Base-by-base conservation (phyloP, 768 basidiomycete genomes). In the Nidularia sp. region DNA sequence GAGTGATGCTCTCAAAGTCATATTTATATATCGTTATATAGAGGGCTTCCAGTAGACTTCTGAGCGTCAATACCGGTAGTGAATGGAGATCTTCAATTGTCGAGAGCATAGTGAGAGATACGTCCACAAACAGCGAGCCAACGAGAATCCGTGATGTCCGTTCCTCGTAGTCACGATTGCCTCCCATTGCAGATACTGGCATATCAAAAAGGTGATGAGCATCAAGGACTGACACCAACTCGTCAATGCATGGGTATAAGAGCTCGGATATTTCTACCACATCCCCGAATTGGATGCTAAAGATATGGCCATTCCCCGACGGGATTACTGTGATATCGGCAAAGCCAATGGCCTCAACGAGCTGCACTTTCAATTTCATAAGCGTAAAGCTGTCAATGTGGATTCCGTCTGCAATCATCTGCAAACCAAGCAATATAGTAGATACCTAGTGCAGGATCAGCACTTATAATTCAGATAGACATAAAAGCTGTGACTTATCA, bases 11-110 rank as follows among this genome's bases (percentile, higher is more conserved):
- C 45, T 83, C 82, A 52, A 91, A 79, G 60, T 91, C 84, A 54
- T 88, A 84, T 68, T 91, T 91, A 67, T 84, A 83, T 18, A 88
- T 75, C 54, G 84, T 72, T 42, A 88, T 79, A 52, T 85, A 75
- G 22, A 89, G 58, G 1, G 78, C 70, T 67, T 90, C 86, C 43
- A 90, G 66, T 42, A 88, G 60, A 49, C 72, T 77, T 60, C 89
- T 87, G 54, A 81, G 62, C 1, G 77, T 78, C 43, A 82, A 59
- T 43, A 80, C 73, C 0, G 87, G 85, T 5, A 88, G 62, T 12
- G 69, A 58, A 8, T 67, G 56, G 6, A 85, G 58, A 45, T 80
- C 72, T 31, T 70, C 65, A 18, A 76, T 60, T 8, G 76, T 75
- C 49, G 70, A 73, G 53, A 87, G 71, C 25, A 84, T 64, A 32